A percentile compares a stretch with the other conserved stretches of the same genome.
Conservation (phyloP, 805 yeast species). For the Allodekkera sacchari region DNA sequence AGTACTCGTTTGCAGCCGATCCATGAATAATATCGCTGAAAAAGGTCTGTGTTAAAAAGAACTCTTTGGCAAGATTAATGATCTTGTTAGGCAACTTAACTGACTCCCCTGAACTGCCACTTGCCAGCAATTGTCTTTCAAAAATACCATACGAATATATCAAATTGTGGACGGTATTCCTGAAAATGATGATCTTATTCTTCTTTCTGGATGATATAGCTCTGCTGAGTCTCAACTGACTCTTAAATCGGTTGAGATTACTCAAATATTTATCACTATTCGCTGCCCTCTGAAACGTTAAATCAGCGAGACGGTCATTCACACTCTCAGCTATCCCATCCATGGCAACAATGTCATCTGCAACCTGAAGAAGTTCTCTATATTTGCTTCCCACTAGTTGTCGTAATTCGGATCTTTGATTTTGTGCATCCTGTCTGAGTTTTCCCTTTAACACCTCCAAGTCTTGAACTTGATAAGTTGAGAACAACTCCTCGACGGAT, state of each 20-base stretch:
- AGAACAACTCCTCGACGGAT: slow-evolving; percentile 19
- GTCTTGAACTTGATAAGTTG: slow-evolving; percentile 21
- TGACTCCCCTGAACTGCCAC: slow-evolving; percentile 4
- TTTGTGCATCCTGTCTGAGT: slow-evolving; percentile 14
- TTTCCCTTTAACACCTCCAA: slow-evolving; percentile 16
- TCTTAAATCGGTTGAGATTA: slow-evolving; percentile 17
- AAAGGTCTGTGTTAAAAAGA: slow-evolving; percentile 16
- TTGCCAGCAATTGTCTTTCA: no score
- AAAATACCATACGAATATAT: slow-evolving; percentile 13
- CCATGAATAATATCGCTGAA: slow-evolving; percentile 15
- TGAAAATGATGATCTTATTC: slow-evolving; percentile 14
- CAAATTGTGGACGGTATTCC: slow-evolving; percentile 21
- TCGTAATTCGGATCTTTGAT: slow-evolving; percentile 20
- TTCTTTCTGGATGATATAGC: slow-evolving; percentile 8
- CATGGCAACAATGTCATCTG: slow-evolving; percentile 29
- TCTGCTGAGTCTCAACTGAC: no score
- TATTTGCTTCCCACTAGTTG: slow-evolving; percentile 26
- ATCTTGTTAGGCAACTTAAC: slow-evolving; percentile 12
- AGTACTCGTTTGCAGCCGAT: no score
- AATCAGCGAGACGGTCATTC: slow-evolving; percentile 18
- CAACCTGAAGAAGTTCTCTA: slow-evolving; percentile 27
- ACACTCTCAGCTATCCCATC: slow-evolving; percentile 18
- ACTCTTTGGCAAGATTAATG: slow-evolving; percentile 17
- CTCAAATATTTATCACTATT: slow-evolving; percentile 15
- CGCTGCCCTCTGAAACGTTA: slow-evolving; percentile 22